Base-by-base conservation (phyloP, 176 grass and related monocot genomes). In the Olyra latifolia region DNA sequence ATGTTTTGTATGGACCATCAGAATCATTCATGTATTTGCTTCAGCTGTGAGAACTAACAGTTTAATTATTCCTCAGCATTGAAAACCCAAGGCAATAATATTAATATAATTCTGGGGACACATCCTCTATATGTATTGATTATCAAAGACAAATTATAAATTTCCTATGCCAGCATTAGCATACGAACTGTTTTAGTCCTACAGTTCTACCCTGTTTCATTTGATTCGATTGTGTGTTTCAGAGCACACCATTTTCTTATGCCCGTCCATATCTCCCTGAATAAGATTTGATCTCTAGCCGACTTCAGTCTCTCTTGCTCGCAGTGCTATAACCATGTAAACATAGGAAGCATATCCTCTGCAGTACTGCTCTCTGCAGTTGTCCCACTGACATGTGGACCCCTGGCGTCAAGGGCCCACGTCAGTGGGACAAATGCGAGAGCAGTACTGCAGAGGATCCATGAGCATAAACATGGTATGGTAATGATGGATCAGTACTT, bases 231-330 rank as follows among this genome's bases (percentile, higher is more conserved):
- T 32, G 11, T 27, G 16, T 41, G 5, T 72, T 39, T 10, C 74
- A 46, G n/a, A 72, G 23, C 24, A 64, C 7, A 49, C 59, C 49
- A 47, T 58, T 29, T 71, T 50, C 45, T 55, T 77, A 38, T 56
- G 39, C 70, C 10, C 40, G 24, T 3, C 10, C 40, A 45, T 3
- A 80, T 66, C 69, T 74, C 27, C 48, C 17, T 25, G 15, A 62
- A 82, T 55, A 62, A 64, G 25, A 44, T 58, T 85, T 64, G 17
- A 75, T 60, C 49, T 72, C 7, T 43, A 66, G 41, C 8, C 22
- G 49, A 14, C 16, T 59, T 59, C 24, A 25, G 30, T 69, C n/a
- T 69, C 45, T 62, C 32, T 83, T 77, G 41, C 67, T 72, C 20
- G 9, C 8, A 58, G 17, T 88, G 28, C 8, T 40, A 65, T 65